Conservation (phyloP, 2,329 filamentous ascomycete species). For the Didymellaceae sp. region DNA sequence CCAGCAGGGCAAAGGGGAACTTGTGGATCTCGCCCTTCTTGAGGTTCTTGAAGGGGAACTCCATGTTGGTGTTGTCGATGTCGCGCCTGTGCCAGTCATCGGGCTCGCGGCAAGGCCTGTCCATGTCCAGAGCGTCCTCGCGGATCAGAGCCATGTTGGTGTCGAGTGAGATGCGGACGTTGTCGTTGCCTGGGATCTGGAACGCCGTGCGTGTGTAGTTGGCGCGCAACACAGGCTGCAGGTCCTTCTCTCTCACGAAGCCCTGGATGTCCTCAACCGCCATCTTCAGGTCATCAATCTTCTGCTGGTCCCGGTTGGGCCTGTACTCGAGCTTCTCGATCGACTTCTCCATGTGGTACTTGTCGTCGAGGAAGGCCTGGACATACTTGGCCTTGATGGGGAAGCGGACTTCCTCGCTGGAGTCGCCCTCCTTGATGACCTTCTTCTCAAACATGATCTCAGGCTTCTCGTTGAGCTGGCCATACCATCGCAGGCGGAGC, state of each 20-base stretch:
- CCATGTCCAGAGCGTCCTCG: constrained; percentile 74
- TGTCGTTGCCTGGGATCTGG: constrained; percentile 91
- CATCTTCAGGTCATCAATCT: constrained; percentile 72
- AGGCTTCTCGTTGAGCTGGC: constrained; percentile 77
- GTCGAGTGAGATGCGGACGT: constrained; percentile 90
- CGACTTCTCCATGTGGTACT: constrained; percentile 92
- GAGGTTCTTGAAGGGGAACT: constrained; percentile 85
- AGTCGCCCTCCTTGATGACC: constrained; percentile 76
- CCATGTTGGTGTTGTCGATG: constrained; percentile 81
- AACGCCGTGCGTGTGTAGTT: constrained; percentile 96
- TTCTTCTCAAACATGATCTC: constrained; percentile 92
- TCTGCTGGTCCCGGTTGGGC: constrained; percentile 69
- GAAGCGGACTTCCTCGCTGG: constrained; percentile 80
- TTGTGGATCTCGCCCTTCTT: constrained; percentile 89
- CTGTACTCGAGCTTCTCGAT: constrained; percentile 83
- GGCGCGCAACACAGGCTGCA: constrained; percentile 86
- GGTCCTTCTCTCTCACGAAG: constrained; percentile 76
- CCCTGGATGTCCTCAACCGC: constrained; percentile 79
- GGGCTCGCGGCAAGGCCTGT: constrained; percentile 87
- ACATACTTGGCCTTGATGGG: constrained; percentile 94
- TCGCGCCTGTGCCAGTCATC: constrained; percentile 90
- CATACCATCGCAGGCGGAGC: constrained; percentile 88
- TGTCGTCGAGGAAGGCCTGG: constrained; percentile 81
- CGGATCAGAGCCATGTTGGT: constrained; percentile 88
- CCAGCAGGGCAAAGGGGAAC: constrained; percentile 89